Percentiles rank a stretch among this genome's conserved stretches.
These are phyloP conservation scores for Dryadomyces quercus-mongolicae DNA, from an alignment of 2,329 filamentous ascomycete genomes.

Conservation along the genomic window DNA sequence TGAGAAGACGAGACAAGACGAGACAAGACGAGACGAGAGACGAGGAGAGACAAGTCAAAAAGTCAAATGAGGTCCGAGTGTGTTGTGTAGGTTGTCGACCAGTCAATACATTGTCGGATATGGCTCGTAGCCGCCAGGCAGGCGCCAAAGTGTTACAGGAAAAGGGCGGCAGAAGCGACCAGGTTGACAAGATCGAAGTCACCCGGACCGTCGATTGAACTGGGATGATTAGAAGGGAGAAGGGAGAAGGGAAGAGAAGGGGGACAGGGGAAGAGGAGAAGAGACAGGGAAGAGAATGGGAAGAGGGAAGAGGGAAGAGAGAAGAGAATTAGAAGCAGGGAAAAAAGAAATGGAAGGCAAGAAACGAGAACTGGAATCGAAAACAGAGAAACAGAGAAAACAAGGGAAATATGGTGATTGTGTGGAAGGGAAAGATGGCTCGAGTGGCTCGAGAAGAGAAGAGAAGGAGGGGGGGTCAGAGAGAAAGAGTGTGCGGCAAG, in stretches of 20 bases:
- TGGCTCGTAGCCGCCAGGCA: background rate
- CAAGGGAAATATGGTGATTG: background rate
- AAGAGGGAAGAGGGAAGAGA: background rate
- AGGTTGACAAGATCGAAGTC: background rate
- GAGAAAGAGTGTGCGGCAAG: background rate
- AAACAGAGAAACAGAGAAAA: background rate
- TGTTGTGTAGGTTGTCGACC: constrained; percentile 3
- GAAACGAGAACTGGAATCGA: background rate
- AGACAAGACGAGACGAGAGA: background rate
- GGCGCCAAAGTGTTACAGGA: background rate
- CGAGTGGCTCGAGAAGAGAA: background rate
- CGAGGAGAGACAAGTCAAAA: too few species aligned
- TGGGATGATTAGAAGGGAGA: background rate
- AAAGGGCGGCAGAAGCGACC: too few species aligned
- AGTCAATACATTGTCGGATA: constrained; percentile 3
- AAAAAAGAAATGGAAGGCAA: background rate
- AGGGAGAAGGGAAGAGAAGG: background rate
- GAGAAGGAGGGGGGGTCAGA: background rate
- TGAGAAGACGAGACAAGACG: background rate
- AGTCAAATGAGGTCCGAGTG: too few species aligned
- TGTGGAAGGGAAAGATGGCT: background rate
- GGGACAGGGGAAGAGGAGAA: background rate
- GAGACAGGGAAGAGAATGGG: background rate
- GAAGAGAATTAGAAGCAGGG: constrained; percentile 9
- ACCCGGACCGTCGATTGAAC: background rate